Evolutionary conservation across 2,329 filamentous ascomycete species (phyloP).

Genomic region (Penicillium sp.): DNA sequence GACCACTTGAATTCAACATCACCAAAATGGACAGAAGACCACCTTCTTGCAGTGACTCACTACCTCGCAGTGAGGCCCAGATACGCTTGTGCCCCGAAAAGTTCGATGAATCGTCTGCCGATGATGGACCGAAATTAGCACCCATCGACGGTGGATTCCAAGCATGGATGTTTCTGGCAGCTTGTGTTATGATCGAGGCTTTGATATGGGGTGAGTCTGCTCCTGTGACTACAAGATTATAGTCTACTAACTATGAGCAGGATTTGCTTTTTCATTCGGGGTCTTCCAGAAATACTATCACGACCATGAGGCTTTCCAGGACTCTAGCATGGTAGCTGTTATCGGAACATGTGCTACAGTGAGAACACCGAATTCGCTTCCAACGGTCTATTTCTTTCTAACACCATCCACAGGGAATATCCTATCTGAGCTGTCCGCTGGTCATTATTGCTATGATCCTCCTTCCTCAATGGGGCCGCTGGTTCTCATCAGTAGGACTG

Average conservation of each 20-base stretch:
- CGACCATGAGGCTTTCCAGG: constrained; percentile 25
- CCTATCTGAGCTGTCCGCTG: constrained; percentile 27
- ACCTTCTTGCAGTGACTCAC: constrained; percentile 4
- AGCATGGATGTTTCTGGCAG: constrained; percentile 51
- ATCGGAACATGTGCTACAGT: constrained; percentile 37
- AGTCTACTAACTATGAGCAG: constrained; percentile 7
- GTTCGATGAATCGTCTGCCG: background rate
- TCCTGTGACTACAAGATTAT: no score
- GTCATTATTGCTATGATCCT: constrained; percentile 23
- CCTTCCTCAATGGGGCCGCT: constrained; percentile 20
- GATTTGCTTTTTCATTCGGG: constrained; percentile 28
- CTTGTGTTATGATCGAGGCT: constrained; percentile 54
- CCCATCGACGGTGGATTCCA: constrained; percentile 40
- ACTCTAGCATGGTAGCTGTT: constrained; percentile 29
- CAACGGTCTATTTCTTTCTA: background rate
- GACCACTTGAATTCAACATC: background rate
- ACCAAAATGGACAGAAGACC: constrained; percentile 4
- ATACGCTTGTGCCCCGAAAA: constrained; percentile 10
- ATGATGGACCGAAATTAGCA: constrained; percentile 23
- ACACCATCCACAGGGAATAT: constrained; percentile 20
- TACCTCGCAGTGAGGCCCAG: constrained; percentile 7
- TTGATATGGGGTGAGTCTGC: constrained; percentile 52
- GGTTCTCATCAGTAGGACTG: constrained; percentile 25
- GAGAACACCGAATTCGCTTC: background rate
- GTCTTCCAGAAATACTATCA: constrained; percentile 40